These are phyloP conservation scores for Vaccinium vitisidaea DNA, from an alignment of 148 eudicot genomes.

Conservation along the genomic window DNA sequence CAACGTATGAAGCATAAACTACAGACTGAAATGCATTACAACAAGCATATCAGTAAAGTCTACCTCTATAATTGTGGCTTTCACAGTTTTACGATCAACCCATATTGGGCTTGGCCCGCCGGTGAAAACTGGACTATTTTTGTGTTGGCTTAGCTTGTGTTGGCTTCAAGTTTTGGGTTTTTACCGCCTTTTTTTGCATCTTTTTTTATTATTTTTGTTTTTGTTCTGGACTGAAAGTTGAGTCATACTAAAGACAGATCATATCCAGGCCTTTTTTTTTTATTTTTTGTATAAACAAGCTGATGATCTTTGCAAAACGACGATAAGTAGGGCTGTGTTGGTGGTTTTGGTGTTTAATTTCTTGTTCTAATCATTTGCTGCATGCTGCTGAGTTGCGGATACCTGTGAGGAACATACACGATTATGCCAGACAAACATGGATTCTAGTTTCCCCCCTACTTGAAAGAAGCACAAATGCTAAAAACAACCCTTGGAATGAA, in stretches of 20 bases:
- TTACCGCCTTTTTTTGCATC: neutral
- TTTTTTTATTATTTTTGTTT: neutral
- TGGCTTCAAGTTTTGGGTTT: neutral
- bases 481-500: neutral
- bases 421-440: too few relatives aligned
- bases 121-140: constrained; percentile 91
- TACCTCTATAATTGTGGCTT: constrained; percentile 93
- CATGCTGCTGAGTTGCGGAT: constrained; percentile 89
- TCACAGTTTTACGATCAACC: constrained; percentile 86
- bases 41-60: neutral
- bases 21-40: neutral
- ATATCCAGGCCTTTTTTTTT: neutral
- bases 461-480: too few relatives aligned
- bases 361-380: constrained; percentile 19
- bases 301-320: neutral
- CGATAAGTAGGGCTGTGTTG: neutral
- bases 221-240: neutral
- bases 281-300: neutral
- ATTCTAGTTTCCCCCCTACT: too few relatives aligned
- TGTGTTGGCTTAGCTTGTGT: constrained; percentile 47
- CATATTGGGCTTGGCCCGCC: constrained; percentile 96
- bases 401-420: constrained; percentile 78
- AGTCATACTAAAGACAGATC: neutral
- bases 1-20: neutral
- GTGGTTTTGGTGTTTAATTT: neutral